Evolutionary conservation across 495 filamentous ascomycete genomes (phyloP), one percentile per base, ranked within the genome.

Genomic region (Peziza echinospora): DNA sequence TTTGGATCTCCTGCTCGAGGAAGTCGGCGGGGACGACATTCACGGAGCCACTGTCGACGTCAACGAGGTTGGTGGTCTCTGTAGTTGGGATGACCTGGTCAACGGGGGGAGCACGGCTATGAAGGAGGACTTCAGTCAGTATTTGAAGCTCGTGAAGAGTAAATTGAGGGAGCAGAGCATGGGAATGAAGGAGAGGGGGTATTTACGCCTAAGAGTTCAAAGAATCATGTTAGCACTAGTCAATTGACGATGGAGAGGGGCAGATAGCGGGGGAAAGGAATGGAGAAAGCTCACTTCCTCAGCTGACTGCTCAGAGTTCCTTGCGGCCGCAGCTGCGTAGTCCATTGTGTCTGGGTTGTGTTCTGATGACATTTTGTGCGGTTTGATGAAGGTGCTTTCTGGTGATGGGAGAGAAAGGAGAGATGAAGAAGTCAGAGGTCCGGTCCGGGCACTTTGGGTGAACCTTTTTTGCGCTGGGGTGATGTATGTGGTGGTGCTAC

Each of bases 1-100:
- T 84, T 62, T 84, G 63, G 46, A 84, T 58, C 9, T 72, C 70
- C 48, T 77, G 71, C 47, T 75, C 60, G 44, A 68, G 59, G 60
- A 71, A 84, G 53, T 77, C 68, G 5, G 80, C 67, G 17, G 78
- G 77, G 0, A 84, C 80, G n/a, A 74, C 71, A 53, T 67, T 69
- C 43, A 86, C 69, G 44, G 81, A 77, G 11, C 78, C 77, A 2
- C 68, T 65, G 65, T 85, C 80, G 51, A 86, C 79, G 60, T 87
- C 81, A 57, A 85, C 65, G 40, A 87, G 70, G 25, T 73, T 81
- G 11, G 64, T 62, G 50, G 71, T 71, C 49, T 68, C 66, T 24
- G 66, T 65, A 54, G 77, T 71, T 47, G 69, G 67, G 50, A 69
- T 64, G 54, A 55, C 75, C 62, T 3, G 76, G 74, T 5, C 73